Evolutionary conservation across 148 eudicot genomes (phyloP).

Genomic region (Rhododendron griersonianum): DNA sequence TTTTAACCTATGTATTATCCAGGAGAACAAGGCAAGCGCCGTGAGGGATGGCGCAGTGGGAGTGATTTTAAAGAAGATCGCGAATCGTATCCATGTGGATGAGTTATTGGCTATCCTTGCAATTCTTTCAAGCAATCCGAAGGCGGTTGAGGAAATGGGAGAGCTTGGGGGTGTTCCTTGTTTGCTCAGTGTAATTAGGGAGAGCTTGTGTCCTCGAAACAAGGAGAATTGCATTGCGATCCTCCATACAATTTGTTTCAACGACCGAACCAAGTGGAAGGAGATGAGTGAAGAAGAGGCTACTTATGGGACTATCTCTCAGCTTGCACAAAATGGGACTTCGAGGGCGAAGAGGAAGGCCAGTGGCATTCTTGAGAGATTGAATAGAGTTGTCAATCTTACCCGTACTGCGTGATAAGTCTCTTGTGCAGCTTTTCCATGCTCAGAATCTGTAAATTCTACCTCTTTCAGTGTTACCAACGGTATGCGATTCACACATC

Average conservation of each 20-base stretch:
- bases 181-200: slow-evolving; percentile 57
- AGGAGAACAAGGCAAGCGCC: slow-evolving; percentile 79
- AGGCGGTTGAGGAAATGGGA: slow-evolving; percentile 68
- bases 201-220: slow-evolving; percentile 62
- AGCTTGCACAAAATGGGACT: slow-evolving; percentile 71
- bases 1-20: slow-evolving; percentile 73
- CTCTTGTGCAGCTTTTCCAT: not conserved
- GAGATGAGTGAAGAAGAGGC: slow-evolving; percentile 80
- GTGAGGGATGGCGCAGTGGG: slow-evolving; percentile 75
- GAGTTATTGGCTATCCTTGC: slow-evolving; percentile 84
- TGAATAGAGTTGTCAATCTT: slow-evolving; percentile 50
- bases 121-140: slow-evolving; percentile 69
- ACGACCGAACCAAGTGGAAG: slow-evolving; percentile 61
- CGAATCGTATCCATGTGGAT: slow-evolving; percentile 46
- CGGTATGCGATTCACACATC: not conserved
- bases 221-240: slow-evolving; percentile 84
- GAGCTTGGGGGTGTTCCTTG: slow-evolving; percentile 61
- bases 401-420: slow-evolving; percentile 66
- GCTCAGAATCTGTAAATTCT: slow-evolving; percentile 34
- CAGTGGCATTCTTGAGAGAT: slow-evolving; percentile 67
- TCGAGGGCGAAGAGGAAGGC: slow-evolving; percentile 97
- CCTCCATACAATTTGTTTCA: slow-evolving; percentile 54
- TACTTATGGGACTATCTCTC: slow-evolving; percentile 53
- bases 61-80: slow-evolving; percentile 65
- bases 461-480: not conserved